Percentiles rank a stretch among this genome's conserved stretches.
These are phyloP conservation scores for Aspergillus steynii DNA, from an alignment of 495 filamentous ascomycete genomes.

Conservation along the genomic window DNA sequence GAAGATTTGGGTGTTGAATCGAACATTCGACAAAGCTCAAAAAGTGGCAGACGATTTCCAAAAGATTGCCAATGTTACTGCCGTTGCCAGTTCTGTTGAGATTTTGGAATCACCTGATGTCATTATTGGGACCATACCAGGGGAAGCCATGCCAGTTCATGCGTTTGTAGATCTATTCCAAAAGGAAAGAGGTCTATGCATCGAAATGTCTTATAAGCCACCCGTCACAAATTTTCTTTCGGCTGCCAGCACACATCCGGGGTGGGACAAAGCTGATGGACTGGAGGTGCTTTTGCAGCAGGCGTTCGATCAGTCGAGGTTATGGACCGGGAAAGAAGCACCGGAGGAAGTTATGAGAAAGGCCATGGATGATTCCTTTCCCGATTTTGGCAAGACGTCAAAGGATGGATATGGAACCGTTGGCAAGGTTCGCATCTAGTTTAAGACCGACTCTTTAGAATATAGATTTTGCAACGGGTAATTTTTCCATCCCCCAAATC, in stretches of 20 bases:
- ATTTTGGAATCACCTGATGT: slow-evolving; percentile 20
- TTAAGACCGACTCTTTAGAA: too few species aligned
- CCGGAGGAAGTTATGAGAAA: not conserved
- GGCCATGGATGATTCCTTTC: not conserved
- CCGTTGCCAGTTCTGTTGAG: slow-evolving; percentile 6
- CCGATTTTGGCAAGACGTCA: too few species aligned
- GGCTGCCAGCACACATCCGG: slow-evolving; percentile 44
- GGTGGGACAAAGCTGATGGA: slow-evolving; percentile 67
- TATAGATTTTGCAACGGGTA: too few species aligned
- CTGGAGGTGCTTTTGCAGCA: slow-evolving; percentile 70
- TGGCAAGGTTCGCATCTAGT: too few species aligned
- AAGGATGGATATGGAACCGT: too few species aligned
- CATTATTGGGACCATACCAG: slow-evolving; percentile 30
- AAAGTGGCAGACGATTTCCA: slow-evolving; percentile 61
- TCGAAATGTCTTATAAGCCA: slow-evolving; percentile 63
- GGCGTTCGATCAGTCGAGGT: slow-evolving; percentile 69
- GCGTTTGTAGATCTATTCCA: slow-evolving; percentile 22
- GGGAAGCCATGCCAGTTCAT: slow-evolving; percentile 18
- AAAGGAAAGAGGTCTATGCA: slow-evolving; percentile 20
- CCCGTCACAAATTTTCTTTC: slow-evolving; percentile 59
- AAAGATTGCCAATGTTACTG: not conserved
- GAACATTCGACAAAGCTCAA: slow-evolving; percentile 52
- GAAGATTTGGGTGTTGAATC: slow-evolving; percentile 63
- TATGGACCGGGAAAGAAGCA: slow-evolving; percentile 59
- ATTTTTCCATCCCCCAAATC: too few species aligned